Base-by-base conservation (phyloP, 2,329 filamentous ascomycete species). In the Phaeosphaeriaceae sp. region DNA sequence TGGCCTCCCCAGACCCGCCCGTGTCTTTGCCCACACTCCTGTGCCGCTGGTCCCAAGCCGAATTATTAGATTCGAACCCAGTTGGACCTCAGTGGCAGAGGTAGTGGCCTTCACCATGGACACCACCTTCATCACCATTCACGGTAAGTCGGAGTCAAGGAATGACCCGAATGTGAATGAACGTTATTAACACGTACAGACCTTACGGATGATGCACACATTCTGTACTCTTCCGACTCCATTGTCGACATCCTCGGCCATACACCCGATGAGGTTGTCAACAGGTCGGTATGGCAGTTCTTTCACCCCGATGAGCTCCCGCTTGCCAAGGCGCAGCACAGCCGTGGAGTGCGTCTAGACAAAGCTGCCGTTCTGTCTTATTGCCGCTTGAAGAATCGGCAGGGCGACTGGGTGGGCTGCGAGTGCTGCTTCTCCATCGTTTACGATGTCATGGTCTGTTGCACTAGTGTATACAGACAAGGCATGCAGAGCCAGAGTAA, bases 341-440 rank as follows among this genome's bases (percentile, higher is more conserved):
- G 83, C 65, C 87, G 89, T 51, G 90, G 91, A 19, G 85, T 96
- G 48, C 82, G 87, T 54, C 85, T 94, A 59, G 92, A 96, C 80
- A 95, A 93, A 76, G 92, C 92, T 17, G 91, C 92, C 3, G 91
- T 93, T 19, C 82, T 96, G 57, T 89, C 91, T 60, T 96, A 96
- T 80, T 91, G 89, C 60, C 86, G 87, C 36, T 86, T 96, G 61
- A 85, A 83, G 68, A 86, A 90, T 55, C 87, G 84, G 47, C 81
- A 89, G 69, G 91, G 90, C 17, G 81, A 84, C 53, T 96, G 90
- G 88, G 81, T 94, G 41, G 88, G 86, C 61, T 95, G 91, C 78
- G 92, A 96, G 78, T 95, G 91, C 77, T 93, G 92, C 76, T 96
- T 96, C 75, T 95, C 92, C 5, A 84, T 96, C 44, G 92, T 96